Percentiles rank a stretch among this genome's conserved stretches.
Evolutionary conservation across 495 filamentous ascomycete genomes (phyloP).

Genomic region (Penicillium flavigenum): DNA sequence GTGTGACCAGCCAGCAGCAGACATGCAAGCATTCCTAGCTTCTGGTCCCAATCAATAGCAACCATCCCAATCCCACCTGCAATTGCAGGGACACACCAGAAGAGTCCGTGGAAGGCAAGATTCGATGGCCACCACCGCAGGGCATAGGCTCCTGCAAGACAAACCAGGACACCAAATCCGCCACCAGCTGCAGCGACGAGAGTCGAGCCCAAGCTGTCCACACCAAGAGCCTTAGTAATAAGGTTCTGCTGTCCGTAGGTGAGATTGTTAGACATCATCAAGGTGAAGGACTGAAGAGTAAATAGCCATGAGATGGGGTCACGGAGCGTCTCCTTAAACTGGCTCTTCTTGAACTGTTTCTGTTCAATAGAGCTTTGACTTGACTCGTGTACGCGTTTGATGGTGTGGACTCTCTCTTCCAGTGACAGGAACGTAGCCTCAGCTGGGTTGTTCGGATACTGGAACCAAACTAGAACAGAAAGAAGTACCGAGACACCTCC

Average conservation of each 20-base stretch:
- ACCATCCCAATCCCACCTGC: conserved; percentile 30
- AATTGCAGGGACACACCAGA: conserved; percentile 35
- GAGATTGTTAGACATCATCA: conserved; percentile 30
- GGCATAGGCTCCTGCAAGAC: conserved; percentile 5
- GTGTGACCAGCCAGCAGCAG: conserved; percentile 24
- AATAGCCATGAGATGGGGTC: conserved; percentile 30
- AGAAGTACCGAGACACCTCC: conserved; percentile 23
- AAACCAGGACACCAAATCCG: conserved; percentile 15
- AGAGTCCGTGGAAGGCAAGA: background rate
- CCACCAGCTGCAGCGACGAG: conserved; percentile 20
- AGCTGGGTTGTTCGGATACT: conserved; percentile 22
- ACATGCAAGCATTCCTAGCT: conserved; percentile 25
- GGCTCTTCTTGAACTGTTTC: conserved; percentile 25
- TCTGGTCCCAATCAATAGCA: conserved; percentile 27
- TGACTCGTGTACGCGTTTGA: conserved; percentile 18
- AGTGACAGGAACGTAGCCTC: conserved; percentile 19
- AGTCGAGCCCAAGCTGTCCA: conserved; percentile 23
- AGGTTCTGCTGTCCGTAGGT: conserved; percentile 29
- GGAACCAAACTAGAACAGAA: conserved; percentile 18
- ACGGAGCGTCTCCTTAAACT: conserved; percentile 21
- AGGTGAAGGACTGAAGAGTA: conserved; percentile 23
- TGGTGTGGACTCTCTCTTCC: conserved; percentile 19
- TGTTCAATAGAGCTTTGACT: conserved; percentile 25
- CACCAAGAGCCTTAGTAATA: conserved; percentile 16
- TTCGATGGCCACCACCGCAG: background rate